phyloP scores from a whole-genome alignment of 495 filamentous ascomycete genomes.

The Penicillium manginii region DNA sequence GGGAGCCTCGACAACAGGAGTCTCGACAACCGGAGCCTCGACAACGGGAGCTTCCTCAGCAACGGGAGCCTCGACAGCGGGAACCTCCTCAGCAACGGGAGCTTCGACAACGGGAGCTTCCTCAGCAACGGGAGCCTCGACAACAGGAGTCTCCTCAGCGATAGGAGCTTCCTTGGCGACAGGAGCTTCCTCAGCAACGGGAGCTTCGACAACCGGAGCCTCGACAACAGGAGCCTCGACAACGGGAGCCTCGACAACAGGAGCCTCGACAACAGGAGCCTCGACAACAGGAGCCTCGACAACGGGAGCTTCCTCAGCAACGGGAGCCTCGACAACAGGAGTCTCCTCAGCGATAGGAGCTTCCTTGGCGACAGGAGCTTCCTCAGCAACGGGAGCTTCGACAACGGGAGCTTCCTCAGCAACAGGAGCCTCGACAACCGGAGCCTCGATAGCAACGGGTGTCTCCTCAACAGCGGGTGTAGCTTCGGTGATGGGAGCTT shows the following conservation, averaged over 20 bases:
- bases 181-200: neutral
- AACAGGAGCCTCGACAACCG: no score
- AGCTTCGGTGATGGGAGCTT: neutral
- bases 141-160: no score
- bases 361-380: neutral
- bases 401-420: no score
- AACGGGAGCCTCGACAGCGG: neutral
- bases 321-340: neutral
- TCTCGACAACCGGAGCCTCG: no score
- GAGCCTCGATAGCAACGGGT: neutral
- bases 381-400: neutral
- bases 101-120: no score
- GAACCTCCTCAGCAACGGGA: neutral
- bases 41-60: neutral
- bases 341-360: no score
- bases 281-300: neutral
- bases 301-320: neutral
- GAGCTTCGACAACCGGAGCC: slow-evolving; percentile 7
- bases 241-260: neutral
- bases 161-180: neutral
- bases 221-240: no score
- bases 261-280: neutral
- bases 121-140: neutral
- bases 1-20: no score
- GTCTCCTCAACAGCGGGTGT: no score